Evolutionary conservation across 2,329 filamentous ascomycete genomes (phyloP), one percentile per base, ranked within the genome.

Genomic region (Diplodia scrobiculata): DNA sequence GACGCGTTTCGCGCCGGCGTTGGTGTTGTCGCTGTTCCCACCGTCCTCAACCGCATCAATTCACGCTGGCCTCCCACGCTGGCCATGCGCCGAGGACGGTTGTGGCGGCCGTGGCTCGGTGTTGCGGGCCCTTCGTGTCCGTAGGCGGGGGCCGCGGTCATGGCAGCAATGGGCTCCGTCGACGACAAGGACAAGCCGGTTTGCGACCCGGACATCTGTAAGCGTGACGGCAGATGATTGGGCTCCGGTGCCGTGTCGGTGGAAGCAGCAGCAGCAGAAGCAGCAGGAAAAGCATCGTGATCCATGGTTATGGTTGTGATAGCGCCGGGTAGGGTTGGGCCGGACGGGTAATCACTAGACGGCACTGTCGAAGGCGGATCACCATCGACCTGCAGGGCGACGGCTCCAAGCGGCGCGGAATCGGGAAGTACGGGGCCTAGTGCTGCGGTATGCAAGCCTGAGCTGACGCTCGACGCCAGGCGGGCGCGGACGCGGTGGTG

Each of bases 21-120:
- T 13, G 41, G 55, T 27, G 58, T 21, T 10, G 27, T 11, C 9
- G n/a, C 27, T n/a, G 45, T 9, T 14, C 41, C 27, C 6, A 27
- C 27, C 19, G 41, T 62, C 38, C 58, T 27, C 45, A 62, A 29
- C 2, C 58, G 58, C 58, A 62, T 50, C 29, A 62, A 45, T 10
- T 4, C n/a, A 5, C 41, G 48, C 29, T 62, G 58, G 27, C 41
- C 27, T 4, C 41, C 5, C 9, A 62, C 45, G 58, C 58, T 62
- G 41, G 58, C 25, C 58, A 62, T 62, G 21, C 58, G 41, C 2
- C 55, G 38, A 17, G 21, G 17, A 17, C 36, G 14, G 14, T 10
- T 45, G 41, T n/a, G 27, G 45, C 5, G 7, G 21, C 25, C 19
- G 32, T 10, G 19, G 25, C 51, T 53, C 7, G 41, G 17, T 3